Evolutionary conservation across 169 alveolate genomes (phyloP), one percentile per base, ranked within the genome.

Genomic region (Cryptosporidium viatorum): DNA sequence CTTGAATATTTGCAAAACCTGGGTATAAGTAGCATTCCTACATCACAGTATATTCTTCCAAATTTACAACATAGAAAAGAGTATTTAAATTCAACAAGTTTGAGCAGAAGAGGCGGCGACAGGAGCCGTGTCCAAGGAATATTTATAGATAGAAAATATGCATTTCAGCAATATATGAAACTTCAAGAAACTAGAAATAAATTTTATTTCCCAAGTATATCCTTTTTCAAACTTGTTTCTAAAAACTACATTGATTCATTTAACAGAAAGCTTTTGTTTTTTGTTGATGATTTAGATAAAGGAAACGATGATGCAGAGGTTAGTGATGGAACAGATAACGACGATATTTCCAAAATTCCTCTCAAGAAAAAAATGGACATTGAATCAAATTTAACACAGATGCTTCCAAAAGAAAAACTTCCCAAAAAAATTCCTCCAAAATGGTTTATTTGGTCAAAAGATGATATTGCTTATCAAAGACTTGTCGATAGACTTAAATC

Each of bases 51-150:
- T 80, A 80, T 80, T 35, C 75, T 80, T 29, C 89, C 74, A 14
- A 80, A 80, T 48, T 39, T 69, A 2, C 80, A 45, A 0, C 69
- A 41, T n/a, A 80, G 65, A 33, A 80, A 59, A 21, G 89, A 80
- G 37, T 80, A 62, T 23, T 23, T 35, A n/a, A 62, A 62, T 65
- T 80, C 89, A 16, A 80, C 89, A 7, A 37, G 89, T 29, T 62
- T 80, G 29, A 80, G 89, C 29, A 59, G 89, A 50, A 80, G 62
- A n/a, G 89, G 89, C 21, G 89, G 89, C 8, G 89, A 59, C 39
- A 59, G 89, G 65, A 80, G n/a, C 35, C 62, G 89, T 43, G 74
- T 62, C 12, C 89, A 80, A 26, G 89, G 89, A n/a, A 65, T 80
- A 59, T 80, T 45, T 80, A 80, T 80, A 59, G 89, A 80, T 67